Conservation (phyloP, 148 eudicot genomes). For the Polygonum maritimum region DNA sequence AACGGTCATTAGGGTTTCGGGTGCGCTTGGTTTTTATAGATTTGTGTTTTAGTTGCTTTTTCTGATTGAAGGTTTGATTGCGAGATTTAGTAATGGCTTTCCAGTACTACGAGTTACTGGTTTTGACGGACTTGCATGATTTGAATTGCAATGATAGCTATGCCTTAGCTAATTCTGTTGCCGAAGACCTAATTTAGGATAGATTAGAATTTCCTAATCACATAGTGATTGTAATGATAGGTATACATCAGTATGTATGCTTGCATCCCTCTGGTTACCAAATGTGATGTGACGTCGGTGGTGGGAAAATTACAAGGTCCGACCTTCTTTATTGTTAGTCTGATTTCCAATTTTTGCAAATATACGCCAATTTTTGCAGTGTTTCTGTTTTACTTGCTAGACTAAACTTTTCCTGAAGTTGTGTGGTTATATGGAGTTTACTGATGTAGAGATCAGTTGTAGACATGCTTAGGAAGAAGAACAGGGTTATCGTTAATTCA, state of each 20-base stretch:
- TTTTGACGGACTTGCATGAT: background rate
- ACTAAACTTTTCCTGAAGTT: background rate
- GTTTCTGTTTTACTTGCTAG: background rate
- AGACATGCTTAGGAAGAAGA: background rate
- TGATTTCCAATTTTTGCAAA: background rate
- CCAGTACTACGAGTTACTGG: background rate
- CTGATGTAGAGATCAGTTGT: background rate
- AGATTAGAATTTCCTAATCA: background rate
- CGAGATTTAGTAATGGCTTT: background rate
- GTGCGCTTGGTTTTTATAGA: slow-evolving; percentile 17
- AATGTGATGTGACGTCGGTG: background rate
- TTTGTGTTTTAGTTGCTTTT: too few species aligned
- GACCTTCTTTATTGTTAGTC: too few species aligned
- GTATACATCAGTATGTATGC: background rate
- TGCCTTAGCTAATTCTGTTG: background rate
- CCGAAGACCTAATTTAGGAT: background rate
- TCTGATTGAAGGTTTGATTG: background rate
- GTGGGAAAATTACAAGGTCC: too few species aligned
- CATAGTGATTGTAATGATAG: background rate
- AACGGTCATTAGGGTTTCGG: slow-evolving; percentile 58
- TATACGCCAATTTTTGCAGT: background rate
- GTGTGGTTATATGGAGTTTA: background rate
- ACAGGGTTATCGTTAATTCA: background rate
- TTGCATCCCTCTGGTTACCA: background rate
- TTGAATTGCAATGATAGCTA: background rate